phyloP scores from a whole-genome alignment of 2,329 filamentous ascomycete genomes.

The Pleomassaria siparia region DNA sequence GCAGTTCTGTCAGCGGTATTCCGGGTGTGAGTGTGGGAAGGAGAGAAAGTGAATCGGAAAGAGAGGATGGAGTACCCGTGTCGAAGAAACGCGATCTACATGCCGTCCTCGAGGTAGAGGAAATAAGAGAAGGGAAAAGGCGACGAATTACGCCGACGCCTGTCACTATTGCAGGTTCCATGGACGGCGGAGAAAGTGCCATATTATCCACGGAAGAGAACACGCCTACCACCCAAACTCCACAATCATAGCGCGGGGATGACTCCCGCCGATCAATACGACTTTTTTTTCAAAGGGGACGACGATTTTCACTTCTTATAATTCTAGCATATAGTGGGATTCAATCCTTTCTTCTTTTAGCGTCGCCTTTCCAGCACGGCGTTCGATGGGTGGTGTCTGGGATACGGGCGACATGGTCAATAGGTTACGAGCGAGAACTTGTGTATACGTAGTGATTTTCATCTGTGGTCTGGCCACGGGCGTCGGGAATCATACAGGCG shows the following conservation, averaged over 20 bases:
- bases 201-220: constrained; percentile 36
- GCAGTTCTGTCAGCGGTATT: constrained; percentile 56
- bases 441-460: constrained; percentile 3
- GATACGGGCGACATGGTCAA: not conserved
- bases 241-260: constrained; percentile 16
- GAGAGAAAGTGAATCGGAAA: constrained; percentile 39
- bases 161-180: constrained; percentile 31
- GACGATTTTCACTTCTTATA: not conserved
- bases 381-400: not conserved
- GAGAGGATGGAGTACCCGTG: constrained; percentile 30
- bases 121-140: constrained; percentile 44
- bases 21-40: constrained; percentile 37
- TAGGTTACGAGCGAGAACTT: not conserved
- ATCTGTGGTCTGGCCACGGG: not conserved
- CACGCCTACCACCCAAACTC: constrained; percentile 23
- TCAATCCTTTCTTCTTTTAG: constrained; percentile 1
- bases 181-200: constrained; percentile 24
- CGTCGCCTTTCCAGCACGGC: constrained; percentile 3
- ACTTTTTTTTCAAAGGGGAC: too few relatives aligned
- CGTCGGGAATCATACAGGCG: not conserved
- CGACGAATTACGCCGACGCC: constrained; percentile 50
- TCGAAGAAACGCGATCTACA: constrained; percentile 42
- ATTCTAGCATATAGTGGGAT: not conserved
- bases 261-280: not conserved
- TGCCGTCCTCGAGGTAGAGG: constrained; percentile 38